Evolutionary conservation across 768 basidiomycete genomes (phyloP).

Genomic region (Cytidiella melzeri): DNA sequence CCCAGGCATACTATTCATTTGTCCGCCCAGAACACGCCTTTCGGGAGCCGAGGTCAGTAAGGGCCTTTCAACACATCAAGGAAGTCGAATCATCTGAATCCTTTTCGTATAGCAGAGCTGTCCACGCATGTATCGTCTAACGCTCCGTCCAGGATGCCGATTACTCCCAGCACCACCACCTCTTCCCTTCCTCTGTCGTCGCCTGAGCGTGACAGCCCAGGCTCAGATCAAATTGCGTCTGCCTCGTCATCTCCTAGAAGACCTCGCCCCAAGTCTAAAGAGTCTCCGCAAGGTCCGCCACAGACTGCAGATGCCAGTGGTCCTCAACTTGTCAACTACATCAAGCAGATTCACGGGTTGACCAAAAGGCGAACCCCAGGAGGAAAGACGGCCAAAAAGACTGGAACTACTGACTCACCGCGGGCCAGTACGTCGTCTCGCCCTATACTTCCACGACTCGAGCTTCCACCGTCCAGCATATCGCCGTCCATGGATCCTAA

Average conservation of each 20-base stretch:
- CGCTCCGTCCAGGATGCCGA: background rate
- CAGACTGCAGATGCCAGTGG: slow-evolving; percentile 14
- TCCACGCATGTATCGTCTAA: background rate
- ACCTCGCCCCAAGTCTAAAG: slow-evolving; percentile 1
- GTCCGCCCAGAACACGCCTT: slow-evolving; percentile 29
- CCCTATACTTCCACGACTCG: slow-evolving; percentile 13
- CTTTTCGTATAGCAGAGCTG: background rate
- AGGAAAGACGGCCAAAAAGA: slow-evolving; percentile 12
- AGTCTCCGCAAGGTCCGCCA: slow-evolving; percentile 14
- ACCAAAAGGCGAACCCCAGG: slow-evolving; percentile 46
- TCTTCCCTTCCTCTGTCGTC: slow-evolving; percentile 4
- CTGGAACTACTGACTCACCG: background rate
- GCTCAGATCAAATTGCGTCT: background rate
- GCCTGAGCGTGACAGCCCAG: background rate
- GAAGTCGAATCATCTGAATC: background rate
- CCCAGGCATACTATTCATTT: slow-evolving; percentile 34
- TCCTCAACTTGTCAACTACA: slow-evolving; percentile 43
- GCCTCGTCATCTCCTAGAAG: slow-evolving; percentile 2
- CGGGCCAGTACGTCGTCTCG: slow-evolving; percentile 3
- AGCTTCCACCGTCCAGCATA: slow-evolving; percentile 1
- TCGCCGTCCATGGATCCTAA: background rate
- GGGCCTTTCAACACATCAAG: background rate
- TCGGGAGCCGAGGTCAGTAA: background rate
- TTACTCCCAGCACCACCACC: slow-evolving; percentile 1
- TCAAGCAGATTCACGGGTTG: slow-evolving; percentile 63